These are phyloP conservation scores for Aspergillus funiculosus DNA, from an alignment of 495 filamentous ascomycete genomes.

Conservation along the genomic window DNA sequence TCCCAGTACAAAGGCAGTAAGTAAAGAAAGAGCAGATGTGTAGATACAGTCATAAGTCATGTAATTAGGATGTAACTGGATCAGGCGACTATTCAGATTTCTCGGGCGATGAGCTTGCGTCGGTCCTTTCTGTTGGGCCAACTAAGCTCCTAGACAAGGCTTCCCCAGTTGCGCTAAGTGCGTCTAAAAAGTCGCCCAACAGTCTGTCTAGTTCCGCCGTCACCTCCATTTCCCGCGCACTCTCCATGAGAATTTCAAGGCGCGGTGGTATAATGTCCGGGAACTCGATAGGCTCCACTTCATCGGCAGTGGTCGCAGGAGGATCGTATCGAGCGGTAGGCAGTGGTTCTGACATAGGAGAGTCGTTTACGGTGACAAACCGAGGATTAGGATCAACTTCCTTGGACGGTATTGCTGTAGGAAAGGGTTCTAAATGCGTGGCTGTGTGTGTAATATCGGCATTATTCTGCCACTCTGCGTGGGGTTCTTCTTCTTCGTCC, in stretches of 20 bases:
- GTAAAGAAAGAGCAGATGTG: too few relatives aligned
- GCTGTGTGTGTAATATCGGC: background rate
- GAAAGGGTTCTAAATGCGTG: slow-evolving; percentile 10
- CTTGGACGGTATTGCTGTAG: slow-evolving; percentile 13
- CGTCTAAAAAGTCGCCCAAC: slow-evolving; percentile 36
- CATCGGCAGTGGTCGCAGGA: slow-evolving; percentile 3
- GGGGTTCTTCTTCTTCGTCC: slow-evolving; percentile 30
- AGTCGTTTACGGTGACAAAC: slow-evolving; percentile 16
- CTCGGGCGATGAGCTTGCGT: slow-evolving; percentile 7
- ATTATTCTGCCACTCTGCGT: slow-evolving; percentile 21
- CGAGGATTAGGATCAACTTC: background rate
- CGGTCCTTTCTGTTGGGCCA: slow-evolving; percentile 5
- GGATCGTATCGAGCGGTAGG: slow-evolving; percentile 22
- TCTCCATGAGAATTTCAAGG: slow-evolving; percentile 30
- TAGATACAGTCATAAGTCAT: background rate
- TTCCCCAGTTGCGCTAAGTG: slow-evolving; percentile 31
- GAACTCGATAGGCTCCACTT: slow-evolving; percentile 22
- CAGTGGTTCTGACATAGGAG: slow-evolving; percentile 27
- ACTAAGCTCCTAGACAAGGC: slow-evolving; percentile 24
- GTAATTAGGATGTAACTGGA: background rate
- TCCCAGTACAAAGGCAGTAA: too few relatives aligned
- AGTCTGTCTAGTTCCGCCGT: slow-evolving; percentile 36
- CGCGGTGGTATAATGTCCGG: slow-evolving; percentile 33
- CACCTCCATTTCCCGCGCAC: slow-evolving; percentile 29
- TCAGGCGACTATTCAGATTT: slow-evolving; percentile 6